Percentiles rank a stretch among this genome's conserved stretches.
phyloP scores from a whole-genome alignment of 192 early-diverging fungal species.

The Haplosporangium gracile region DNA sequence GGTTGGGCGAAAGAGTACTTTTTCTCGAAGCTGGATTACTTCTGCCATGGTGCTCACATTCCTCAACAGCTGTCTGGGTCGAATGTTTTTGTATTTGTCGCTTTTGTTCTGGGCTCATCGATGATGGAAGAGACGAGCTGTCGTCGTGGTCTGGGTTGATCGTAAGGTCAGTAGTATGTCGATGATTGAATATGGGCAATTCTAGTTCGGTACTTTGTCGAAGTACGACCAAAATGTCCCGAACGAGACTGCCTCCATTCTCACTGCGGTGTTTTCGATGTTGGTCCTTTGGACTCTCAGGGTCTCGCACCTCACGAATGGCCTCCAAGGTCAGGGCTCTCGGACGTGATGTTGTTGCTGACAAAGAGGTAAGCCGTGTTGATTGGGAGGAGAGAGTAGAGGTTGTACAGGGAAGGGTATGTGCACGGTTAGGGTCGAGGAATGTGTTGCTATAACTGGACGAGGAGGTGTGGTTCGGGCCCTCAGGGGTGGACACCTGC shows the following conservation, averaged over 20 bases:
- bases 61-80: not conserved
- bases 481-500: not conserved
- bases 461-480: not conserved
- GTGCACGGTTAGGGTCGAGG: conserved; percentile 19
- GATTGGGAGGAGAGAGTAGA: not conserved
- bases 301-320: not conserved
- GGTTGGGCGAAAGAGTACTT: not conserved
- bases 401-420: conserved; percentile 30
- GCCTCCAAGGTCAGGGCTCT: conserved; percentile 18
- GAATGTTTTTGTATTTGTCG: not conserved
- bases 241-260: conserved; percentile 32
- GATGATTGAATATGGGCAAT: not conserved
- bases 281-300: not conserved
- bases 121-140: not conserved
- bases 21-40: not conserved
- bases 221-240: conserved; percentile 29
- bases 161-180: not conserved
- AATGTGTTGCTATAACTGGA: not conserved
- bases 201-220: conserved; percentile 37
- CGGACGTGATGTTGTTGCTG: conserved; percentile 11
- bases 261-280: conserved; percentile 42
- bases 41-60: not conserved
- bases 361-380: not conserved
- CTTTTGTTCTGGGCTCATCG: not conserved
- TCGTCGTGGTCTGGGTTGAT: no score